Conservation (phyloP, 225 moss, liverwort and hornwort genomes). For the Polytrichum commune region DNA sequence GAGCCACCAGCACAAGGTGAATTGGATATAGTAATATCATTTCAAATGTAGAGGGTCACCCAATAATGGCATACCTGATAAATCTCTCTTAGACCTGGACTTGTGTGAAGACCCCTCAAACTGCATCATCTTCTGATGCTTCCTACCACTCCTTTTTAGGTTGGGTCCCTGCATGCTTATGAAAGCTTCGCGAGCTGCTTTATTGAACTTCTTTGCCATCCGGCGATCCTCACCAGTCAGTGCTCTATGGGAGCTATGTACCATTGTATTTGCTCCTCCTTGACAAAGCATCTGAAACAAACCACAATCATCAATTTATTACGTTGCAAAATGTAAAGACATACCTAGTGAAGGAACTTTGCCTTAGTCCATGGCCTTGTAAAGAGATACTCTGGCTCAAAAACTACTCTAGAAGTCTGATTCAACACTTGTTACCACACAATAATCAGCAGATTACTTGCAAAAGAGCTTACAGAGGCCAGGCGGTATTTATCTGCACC, state of each 20-base stretch:
- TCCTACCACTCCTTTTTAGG: slow-evolving; percentile 28
- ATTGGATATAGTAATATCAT: no score
- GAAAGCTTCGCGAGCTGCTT: slow-evolving; percentile 58
- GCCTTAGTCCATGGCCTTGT: no score
- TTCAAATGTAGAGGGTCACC: no score
- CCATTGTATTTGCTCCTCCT: slow-evolving; percentile 20
- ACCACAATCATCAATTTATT: slow-evolving; percentile 7
- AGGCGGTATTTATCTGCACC: slow-evolving; percentile 73
- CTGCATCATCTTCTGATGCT: slow-evolving; percentile 24
- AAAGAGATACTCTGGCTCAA: no score
- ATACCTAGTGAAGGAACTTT: no score
- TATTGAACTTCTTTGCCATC: slow-evolving; percentile 60
- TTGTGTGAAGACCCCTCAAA: slow-evolving; percentile 15
- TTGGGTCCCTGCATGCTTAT: slow-evolving; percentile 37
- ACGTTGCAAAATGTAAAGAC: no score
- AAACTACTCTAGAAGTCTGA: no score
- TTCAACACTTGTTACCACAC: no score
- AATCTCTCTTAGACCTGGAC: slow-evolving; percentile 29
- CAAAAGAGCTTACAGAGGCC: slow-evolving; percentile 39
- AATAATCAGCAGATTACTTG: neutral
- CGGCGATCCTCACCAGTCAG: slow-evolving; percentile 58
- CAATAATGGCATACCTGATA: slow-evolving; percentile 19
- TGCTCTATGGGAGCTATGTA: slow-evolving; percentile 17
- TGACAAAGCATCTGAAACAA: slow-evolving; percentile 62
- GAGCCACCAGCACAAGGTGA: no score